These are phyloP conservation scores for Reutealis trisperma DNA, from an alignment of 345 rosid genomes.

Conservation along the genomic window DNA sequence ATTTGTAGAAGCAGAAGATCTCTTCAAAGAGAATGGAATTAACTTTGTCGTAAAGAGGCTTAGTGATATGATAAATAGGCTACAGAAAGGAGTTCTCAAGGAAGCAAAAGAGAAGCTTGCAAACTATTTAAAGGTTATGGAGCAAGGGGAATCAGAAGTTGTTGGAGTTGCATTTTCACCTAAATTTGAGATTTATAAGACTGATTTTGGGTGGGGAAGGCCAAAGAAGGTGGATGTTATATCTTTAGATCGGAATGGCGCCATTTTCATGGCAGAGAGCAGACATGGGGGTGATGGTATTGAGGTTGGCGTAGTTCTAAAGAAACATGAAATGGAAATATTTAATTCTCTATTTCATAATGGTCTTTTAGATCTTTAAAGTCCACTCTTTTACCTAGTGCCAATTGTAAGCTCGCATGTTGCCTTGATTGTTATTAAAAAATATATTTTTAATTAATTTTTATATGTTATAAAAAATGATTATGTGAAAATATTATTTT, in stretches of 20 bases:
- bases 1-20: background rate
- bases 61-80: background rate
- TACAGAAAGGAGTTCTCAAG: background rate
- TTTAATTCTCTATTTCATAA: background rate
- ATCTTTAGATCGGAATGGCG: conserved; percentile 1
- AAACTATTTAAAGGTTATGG: background rate
- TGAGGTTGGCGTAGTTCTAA: conserved; percentile 29
- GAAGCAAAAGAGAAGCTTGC: conserved; percentile 10
- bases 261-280: conserved; percentile 27
- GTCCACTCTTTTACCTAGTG: no score
- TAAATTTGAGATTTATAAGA: background rate
- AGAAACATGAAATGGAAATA: background rate
- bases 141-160: background rate
- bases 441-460: no score
- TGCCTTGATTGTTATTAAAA: no score
- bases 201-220: conserved; percentile 9
- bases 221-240: conserved; percentile 3
- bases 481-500: no score
- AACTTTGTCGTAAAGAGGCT: background rate
- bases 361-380: background rate
- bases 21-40: background rate
- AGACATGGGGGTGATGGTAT: conserved; percentile 30
- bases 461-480: no score
- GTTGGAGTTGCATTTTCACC: background rate
- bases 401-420: no score